Base-by-base conservation (phyloP, 1,139 yeast genomes). In the Suhomyces chickasaworum region DNA sequence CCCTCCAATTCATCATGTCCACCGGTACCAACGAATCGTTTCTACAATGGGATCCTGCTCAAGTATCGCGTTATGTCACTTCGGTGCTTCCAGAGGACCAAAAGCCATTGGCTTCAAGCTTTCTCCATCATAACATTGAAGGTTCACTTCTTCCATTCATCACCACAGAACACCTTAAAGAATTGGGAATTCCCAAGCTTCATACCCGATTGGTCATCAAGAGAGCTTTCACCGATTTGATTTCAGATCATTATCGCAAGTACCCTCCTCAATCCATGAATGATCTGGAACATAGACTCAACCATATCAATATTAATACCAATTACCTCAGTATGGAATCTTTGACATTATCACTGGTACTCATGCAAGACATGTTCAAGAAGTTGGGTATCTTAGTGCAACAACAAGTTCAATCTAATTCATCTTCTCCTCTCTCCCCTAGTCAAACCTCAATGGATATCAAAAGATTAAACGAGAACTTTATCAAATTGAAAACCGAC, bases 101-200 rank as follows among this genome's bases (percentile, higher is more conserved):
- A 37, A 51, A 52, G 32, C 45, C 53, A 6, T 48, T 63, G 15
- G 70, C 71, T n/a, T 47, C 61, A 13, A 46, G 51, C 6, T 80
- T 85, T 53, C 65, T 75, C n/a, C 71, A 71, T 2, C 75, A 85
- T 60, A 80, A 80, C 52, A 81, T 86, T 39, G 82, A 80, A 13
- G 91, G 91, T 1, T 72, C 81, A 15, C 65, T 83, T 10, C 64
- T 86, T 39, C 83, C 86, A 1, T 81, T 76, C 51, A 61, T 86
- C 36, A 77, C 78, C 10, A 74, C 86, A 1, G 79, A 77, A 7
- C 88, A 85, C 59, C 71, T 85, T 42, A 71, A 73, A 53, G 89
- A 84, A 52, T 64, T 86, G 58, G 87, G 86, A 1, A 67, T 81
- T 1, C 49, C 52, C 7, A 68, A 64, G 31, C 54, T 81, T 38